A percentile compares a stretch with the other conserved stretches of the same genome.
Evolutionary conservation across 345 rosid species (phyloP).

Genomic region (Gossypium longicalyx): DNA sequence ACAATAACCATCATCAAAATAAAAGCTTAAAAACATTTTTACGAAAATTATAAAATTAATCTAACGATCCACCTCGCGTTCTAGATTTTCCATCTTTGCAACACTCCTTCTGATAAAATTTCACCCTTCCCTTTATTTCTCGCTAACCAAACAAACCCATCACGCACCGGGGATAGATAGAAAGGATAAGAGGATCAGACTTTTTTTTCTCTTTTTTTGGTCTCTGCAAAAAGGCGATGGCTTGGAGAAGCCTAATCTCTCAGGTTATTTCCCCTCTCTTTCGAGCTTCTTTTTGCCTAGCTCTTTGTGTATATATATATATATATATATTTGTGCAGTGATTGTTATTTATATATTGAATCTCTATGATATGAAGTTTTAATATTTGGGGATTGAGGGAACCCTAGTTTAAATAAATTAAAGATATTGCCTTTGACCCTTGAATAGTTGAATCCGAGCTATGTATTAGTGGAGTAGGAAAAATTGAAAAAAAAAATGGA

Average conservation of each 20-base stretch:
- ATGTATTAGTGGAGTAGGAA: neutral
- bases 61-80: neutral
- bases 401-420: constrained; percentile 13
- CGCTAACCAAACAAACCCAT: constrained; percentile 24
- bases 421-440: neutral
- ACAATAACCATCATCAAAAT: neutral
- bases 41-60: neutral
- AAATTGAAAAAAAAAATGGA: neutral
- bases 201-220: neutral
- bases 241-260: constrained; percentile 83
- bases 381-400: constrained; percentile 7
- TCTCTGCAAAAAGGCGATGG: constrained; percentile 44
- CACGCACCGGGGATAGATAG: neutral
- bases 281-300: neutral
- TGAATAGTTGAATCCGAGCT: neutral
- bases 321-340: neutral
- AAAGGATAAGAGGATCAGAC: constrained; percentile 20
- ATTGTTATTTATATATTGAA: neutral
- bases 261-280: constrained; percentile 42
- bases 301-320: neutral
- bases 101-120: neutral
- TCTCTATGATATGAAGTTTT: neutral
- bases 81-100: neutral
- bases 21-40: neutral
- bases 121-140: neutral